A percentile compares a stretch with the other conserved stretches of the same genome.
phyloP scores from a whole-genome alignment of 2,329 filamentous ascomycete species.

The Ceratocystis ficicola region DNA sequence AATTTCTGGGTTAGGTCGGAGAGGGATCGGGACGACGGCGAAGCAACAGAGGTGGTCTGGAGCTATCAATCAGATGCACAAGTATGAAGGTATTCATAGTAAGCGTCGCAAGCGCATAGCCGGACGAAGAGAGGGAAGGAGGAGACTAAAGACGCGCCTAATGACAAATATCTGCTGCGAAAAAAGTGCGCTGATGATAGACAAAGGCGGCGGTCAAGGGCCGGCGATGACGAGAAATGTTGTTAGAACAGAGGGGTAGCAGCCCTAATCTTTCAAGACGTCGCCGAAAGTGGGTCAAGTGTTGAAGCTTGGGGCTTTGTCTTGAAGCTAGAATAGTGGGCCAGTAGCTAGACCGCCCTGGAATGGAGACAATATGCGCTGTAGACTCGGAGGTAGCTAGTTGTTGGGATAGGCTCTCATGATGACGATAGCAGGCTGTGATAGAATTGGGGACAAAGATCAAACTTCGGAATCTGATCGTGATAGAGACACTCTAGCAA shows the following conservation, averaged over 20 bases:
- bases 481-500: too few species aligned
- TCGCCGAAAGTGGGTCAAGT: background rate
- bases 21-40: conserved; percentile 1
- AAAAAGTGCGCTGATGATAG: background rate
- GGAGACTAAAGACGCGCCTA: background rate
- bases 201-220: background rate
- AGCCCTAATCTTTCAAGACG: background rate
- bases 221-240: background rate
- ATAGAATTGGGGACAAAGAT: too few species aligned
- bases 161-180: too few species aligned
- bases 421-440: background rate
- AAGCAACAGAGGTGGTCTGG: conserved; percentile 14
- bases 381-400: background rate
- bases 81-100: conserved; percentile 20
- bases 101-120: conserved; percentile 17
- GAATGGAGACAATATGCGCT: background rate
- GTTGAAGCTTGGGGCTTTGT: conserved; percentile 6
- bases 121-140: background rate
- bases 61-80: conserved; percentile 16
- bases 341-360: background rate
- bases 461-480: too few species aligned
- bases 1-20: conserved; percentile 7
- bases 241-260: background rate
- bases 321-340: conserved; percentile 3
- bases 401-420: background rate